A percentile compares a stretch with the other conserved stretches of the same genome.
These are phyloP conservation scores for Cladosporium sp. DNA, from an alignment of 2,329 filamentous ascomycete species.

Conservation along the genomic window DNA sequence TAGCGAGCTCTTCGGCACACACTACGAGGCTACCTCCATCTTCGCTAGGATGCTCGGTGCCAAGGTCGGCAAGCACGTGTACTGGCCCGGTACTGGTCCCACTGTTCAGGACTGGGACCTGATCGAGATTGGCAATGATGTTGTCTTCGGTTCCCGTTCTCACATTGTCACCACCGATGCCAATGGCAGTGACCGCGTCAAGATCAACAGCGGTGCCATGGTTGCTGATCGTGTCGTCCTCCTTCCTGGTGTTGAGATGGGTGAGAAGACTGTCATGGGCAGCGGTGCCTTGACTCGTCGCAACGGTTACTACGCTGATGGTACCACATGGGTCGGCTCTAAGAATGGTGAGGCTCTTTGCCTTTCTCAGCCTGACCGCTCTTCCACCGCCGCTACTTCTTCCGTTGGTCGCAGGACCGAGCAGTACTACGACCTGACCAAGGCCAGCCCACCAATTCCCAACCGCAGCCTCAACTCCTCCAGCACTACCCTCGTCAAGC, in stretches of 20 bases:
- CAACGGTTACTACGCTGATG: conserved; percentile 47
- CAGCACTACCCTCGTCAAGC: conserved; percentile 32
- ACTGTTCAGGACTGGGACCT: conserved; percentile 58
- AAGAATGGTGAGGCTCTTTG: conserved; percentile 55
- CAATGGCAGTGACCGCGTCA: conserved; percentile 51
- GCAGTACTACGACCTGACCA: conserved; percentile 26
- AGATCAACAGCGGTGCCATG: conserved; percentile 55
- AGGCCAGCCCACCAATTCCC: conserved; percentile 15
- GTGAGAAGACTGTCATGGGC: conserved; percentile 54
- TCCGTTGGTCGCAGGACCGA: conserved; percentile 13
- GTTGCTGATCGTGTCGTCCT: conserved; percentile 59
- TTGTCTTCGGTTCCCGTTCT: conserved; percentile 61
- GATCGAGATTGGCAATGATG: conserved; percentile 58
- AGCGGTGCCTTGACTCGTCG: conserved; percentile 56
- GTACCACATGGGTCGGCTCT: conserved; percentile 56
- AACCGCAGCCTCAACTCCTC: conserved; percentile 32
- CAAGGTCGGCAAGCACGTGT: conserved; percentile 55
- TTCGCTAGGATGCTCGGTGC: conserved; percentile 55
- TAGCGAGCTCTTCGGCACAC: conserved; percentile 55
- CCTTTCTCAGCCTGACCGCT: conserved; percentile 36
- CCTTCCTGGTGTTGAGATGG: conserved; percentile 55
- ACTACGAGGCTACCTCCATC: conserved; percentile 59
- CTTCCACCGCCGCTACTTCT: conserved; percentile 11
- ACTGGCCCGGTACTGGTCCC: conserved; percentile 61
- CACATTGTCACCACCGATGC: conserved; percentile 58